phyloP scores from a whole-genome alignment of 2,329 filamentous ascomycete genomes.

The Neurospora sp. region DNA sequence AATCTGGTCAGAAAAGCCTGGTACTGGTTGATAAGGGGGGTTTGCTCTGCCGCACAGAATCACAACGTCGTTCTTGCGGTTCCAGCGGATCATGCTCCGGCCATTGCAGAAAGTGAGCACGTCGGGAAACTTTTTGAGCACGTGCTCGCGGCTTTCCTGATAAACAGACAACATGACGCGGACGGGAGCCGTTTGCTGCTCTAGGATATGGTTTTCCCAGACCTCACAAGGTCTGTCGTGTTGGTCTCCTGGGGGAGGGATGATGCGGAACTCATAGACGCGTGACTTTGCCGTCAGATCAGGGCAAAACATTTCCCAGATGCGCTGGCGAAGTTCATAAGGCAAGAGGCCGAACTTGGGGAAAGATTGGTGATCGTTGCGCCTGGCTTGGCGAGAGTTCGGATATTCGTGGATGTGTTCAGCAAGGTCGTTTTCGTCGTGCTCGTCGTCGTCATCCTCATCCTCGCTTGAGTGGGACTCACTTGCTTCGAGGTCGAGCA shows the following conservation, averaged over 20 bases:
- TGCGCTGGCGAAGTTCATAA: conserved; percentile 23
- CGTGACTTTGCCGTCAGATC: conserved; percentile 20
- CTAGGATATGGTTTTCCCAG: conserved; percentile 14
- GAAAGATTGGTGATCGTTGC: conserved; percentile 15
- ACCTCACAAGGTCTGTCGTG: neutral
- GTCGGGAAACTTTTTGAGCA: conserved; percentile 23
- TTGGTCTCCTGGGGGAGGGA: neutral
- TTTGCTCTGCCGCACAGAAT: neutral
- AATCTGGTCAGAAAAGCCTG: conserved; percentile 9
- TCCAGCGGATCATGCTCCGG: conserved; percentile 18
- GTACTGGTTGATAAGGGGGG: neutral
- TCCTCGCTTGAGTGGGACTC: conserved; percentile 1
- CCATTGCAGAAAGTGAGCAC: conserved; percentile 13
- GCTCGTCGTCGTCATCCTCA: neutral
- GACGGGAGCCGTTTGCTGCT: conserved; percentile 21
- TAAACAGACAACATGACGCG: conserved; percentile 22
- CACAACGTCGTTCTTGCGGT: conserved; percentile 22
- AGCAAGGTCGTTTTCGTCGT: neutral
- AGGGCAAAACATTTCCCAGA: conserved; percentile 27
- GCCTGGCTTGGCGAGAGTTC: neutral
- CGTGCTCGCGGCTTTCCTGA: conserved; percentile 24
- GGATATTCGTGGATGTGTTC: neutral
- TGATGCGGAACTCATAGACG: conserved; percentile 14
- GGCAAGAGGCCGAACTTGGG: conserved; percentile 26
- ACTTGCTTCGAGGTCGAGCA: neutral